These are phyloP conservation scores for Stevia rebaudiana DNA, from an alignment of 140 eudicot genomes.

Conservation along the genomic window DNA sequence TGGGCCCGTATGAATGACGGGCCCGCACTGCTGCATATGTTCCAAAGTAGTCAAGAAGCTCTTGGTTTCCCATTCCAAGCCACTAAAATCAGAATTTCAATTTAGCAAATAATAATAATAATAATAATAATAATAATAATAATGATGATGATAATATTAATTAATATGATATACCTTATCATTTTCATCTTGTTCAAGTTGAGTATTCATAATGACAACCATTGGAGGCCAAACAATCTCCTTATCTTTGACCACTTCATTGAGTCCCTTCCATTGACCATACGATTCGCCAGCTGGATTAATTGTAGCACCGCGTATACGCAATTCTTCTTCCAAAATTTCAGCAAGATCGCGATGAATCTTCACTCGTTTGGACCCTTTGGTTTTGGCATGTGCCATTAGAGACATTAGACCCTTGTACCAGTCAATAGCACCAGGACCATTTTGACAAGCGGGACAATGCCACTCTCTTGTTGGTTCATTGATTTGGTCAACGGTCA, in stretches of 20 bases:
- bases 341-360: conserved; percentile 60
- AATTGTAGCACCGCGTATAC: conserved; percentile 42
- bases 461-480: conserved; percentile 61
- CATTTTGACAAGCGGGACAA: conserved; percentile 68
- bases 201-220: conserved; percentile 61
- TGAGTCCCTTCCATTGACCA: conserved; percentile 57
- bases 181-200: conserved; percentile 41
- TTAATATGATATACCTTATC: conserved; percentile 46
- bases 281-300: conserved; percentile 46
- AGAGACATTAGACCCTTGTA: conserved; percentile 51
- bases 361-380: conserved; percentile 56
- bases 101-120: background rate
- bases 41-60: conserved; percentile 44
- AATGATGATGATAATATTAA: background rate
- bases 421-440: conserved; percentile 75
- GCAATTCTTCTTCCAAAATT: conserved; percentile 62
- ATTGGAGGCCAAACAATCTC: conserved; percentile 79
- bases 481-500: conserved; percentile 48
- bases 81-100: conserved; percentile 28
- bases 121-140: conserved; percentile 3
- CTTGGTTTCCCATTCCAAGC: conserved; percentile 65
- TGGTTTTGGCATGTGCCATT: conserved; percentile 59
- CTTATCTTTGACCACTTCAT: conserved; percentile 31
- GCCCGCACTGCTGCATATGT: conserved; percentile 42
- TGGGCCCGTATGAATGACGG: conserved; percentile 59